These are phyloP conservation scores for Boletus mariae DNA, from an alignment of 1,284 basidiomycete species.

Conservation along the genomic window DNA sequence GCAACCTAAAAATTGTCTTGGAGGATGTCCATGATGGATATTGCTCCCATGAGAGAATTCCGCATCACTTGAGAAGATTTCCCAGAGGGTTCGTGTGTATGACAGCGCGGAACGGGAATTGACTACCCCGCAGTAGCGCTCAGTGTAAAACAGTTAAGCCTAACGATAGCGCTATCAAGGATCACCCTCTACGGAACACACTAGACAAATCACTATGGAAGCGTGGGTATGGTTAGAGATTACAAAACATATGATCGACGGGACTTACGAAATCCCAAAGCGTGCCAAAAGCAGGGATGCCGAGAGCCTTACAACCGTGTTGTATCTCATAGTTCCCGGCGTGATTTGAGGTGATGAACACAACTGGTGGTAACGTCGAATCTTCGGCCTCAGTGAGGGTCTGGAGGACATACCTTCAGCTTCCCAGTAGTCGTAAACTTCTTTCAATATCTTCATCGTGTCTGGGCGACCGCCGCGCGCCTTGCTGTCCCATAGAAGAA, in stretches of 20 bases:
- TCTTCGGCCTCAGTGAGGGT: neutral
- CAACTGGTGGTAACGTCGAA: constrained; percentile 41
- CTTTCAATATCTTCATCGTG: constrained; percentile 70
- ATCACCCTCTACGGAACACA: neutral
- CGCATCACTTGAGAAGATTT: too few species aligned
- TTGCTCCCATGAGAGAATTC: too few species aligned
- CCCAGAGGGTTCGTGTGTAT: neutral
- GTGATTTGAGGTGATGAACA: constrained; percentile 76
- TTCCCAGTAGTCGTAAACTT: constrained; percentile 60
- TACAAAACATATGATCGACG: constrained; percentile 9
- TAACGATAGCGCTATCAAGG: neutral
- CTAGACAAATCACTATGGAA: constrained; percentile 20
- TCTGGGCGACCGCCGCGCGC: constrained; percentile 67
- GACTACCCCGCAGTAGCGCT: too few species aligned
- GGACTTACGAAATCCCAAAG: constrained; percentile 67
- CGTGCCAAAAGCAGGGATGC: constrained; percentile 69
- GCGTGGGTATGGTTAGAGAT: constrained; percentile 5
- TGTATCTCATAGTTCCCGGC: constrained; percentile 71
- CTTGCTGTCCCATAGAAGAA: constrained; percentile 72
- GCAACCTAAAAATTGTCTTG: neutral
- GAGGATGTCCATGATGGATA: neutral
- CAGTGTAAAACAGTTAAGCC: too few species aligned
- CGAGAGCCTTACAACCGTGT: constrained; percentile 71
- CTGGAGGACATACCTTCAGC: constrained; percentile 55
- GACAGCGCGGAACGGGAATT: neutral